Evolutionary conservation across 192 early-diverging fungal species (phyloP).

Genomic region (Borealophlyctis nickersoniae): DNA sequence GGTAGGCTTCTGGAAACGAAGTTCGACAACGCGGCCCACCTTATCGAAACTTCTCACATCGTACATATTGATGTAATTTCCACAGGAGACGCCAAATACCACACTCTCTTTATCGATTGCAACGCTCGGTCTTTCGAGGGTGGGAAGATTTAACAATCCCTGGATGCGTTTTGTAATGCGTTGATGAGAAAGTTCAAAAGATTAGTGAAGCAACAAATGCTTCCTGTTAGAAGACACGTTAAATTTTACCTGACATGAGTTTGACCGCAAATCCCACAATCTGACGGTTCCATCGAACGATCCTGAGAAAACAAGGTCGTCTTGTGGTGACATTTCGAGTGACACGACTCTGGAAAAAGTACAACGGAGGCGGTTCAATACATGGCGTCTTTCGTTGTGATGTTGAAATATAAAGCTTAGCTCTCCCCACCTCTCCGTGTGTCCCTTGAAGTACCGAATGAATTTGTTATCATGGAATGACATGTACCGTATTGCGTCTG

Average conservation of each 20-base stretch:
- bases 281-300: slow-evolving; percentile 72
- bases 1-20: neutral
- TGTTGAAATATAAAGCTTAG: neutral
- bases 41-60: slow-evolving; percentile 64
- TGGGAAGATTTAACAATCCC: slow-evolving; percentile 15
- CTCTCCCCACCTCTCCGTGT: slow-evolving; percentile 58
- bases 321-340: slow-evolving; percentile 78
- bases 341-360: slow-evolving; percentile 70
- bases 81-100: slow-evolving; percentile 69
- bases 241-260: slow-evolving; percentile 51
- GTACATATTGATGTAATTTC: slow-evolving; percentile 60
- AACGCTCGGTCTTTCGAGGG: slow-evolving; percentile 48
- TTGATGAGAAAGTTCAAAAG: neutral
- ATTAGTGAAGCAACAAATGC: neutral
- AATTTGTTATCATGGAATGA: slow-evolving; percentile 94
- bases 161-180: neutral
- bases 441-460: slow-evolving; percentile 89
- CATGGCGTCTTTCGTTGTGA: too few species aligned
- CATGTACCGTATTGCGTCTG: slow-evolving; percentile 89
- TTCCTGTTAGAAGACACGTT: neutral
- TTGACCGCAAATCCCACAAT: slow-evolving; percentile 78
- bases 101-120: slow-evolving; percentile 78
- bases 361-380: too few species aligned
- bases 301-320: slow-evolving; percentile 81
- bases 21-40: slow-evolving; percentile 6